phyloP scores from a whole-genome alignment of 2,329 filamentous ascomycete species.

The Claviceps sp. region DNA sequence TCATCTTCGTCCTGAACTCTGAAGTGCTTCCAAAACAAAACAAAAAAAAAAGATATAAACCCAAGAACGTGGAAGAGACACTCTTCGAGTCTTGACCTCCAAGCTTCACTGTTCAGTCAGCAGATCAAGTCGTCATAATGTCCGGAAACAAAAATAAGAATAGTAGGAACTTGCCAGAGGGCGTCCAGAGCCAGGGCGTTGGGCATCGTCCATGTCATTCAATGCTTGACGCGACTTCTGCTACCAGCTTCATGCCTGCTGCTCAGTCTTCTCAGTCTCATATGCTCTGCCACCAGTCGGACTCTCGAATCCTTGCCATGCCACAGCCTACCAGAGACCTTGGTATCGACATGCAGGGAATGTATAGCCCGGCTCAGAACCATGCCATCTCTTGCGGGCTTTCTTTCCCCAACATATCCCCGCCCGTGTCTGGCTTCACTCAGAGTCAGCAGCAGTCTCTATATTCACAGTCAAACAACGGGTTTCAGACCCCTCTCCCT shows the following conservation, averaged over 20 bases:
- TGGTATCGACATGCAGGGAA: not conserved
- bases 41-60: not conserved
- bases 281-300: not conserved
- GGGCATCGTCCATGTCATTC: not conserved
- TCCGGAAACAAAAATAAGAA: not conserved
- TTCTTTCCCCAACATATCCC: not conserved
- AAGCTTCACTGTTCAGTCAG: not conserved
- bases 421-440: not conserved
- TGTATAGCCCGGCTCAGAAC: not conserved
- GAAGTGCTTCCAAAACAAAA: not conserved
- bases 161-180: not conserved
- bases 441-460: not conserved
- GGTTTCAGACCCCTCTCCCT: not conserved
- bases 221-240: not conserved
- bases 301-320: not conserved
- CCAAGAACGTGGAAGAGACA: not conserved
- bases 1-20: not conserved
- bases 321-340: not conserved
- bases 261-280: not conserved
- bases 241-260: not conserved
- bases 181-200: not conserved
- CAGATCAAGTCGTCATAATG: not conserved
- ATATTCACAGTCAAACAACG: not conserved
- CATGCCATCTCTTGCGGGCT: not conserved
- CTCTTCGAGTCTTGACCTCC: not conserved